Evolutionary conservation across 768 basidiomycete genomes (phyloP).

Genomic region (Suillus plorans): DNA sequence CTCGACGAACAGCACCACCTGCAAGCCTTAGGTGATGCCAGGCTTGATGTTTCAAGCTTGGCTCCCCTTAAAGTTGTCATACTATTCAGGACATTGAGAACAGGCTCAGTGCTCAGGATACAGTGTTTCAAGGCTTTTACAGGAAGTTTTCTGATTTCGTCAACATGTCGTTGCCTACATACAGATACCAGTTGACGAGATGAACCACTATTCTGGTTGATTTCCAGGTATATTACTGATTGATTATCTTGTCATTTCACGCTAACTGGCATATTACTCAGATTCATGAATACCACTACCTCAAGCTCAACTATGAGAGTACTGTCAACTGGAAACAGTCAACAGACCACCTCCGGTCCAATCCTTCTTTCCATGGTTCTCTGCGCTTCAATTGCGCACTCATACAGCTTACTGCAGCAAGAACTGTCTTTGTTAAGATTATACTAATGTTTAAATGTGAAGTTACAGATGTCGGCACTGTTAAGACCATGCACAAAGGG

Average conservation of each 20-base stretch:
- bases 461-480: constrained; percentile 7
- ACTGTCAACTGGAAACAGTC: constrained; percentile 26
- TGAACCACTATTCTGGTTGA: background rate
- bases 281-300: constrained; percentile 23
- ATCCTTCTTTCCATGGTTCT: constrained; percentile 25
- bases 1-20: constrained; percentile 11
- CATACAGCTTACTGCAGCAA: constrained; percentile 5
- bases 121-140: background rate
- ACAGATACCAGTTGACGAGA: background rate
- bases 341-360: constrained; percentile 31
- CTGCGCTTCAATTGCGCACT: constrained; percentile 31
- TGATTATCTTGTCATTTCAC: background rate
- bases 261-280: background rate
- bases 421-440: constrained; percentile 16
- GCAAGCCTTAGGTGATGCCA: background rate
- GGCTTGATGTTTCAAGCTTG: background rate
- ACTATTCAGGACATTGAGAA: background rate
- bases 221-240: background rate
- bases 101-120: background rate
- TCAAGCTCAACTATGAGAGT: constrained; percentile 30
- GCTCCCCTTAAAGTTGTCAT: background rate
- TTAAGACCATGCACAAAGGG: too few species aligned
- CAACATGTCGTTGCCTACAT: background rate
- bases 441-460: constrained; percentile 23
- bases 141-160: background rate